These are phyloP conservation scores for Cryptococcus deneoformans DNA, from an alignment of 1,284 basidiomycete species.

Conservation along the genomic window DNA sequence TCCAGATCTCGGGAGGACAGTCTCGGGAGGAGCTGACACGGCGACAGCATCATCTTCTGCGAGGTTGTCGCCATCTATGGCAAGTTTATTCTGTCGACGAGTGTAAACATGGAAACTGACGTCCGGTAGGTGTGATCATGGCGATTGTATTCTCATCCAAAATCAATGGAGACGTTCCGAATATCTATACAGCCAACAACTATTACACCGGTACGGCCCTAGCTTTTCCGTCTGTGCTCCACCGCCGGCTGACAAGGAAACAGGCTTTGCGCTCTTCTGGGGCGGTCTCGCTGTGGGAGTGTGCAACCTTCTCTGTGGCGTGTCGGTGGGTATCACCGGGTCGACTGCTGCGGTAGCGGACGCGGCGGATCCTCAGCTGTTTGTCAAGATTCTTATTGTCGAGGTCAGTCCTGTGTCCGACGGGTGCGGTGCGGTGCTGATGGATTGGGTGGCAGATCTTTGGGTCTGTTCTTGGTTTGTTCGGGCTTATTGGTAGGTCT, in stretches of 20 bases:
- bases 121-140: constrained; percentile 64
- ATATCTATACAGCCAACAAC: constrained; percentile 75
- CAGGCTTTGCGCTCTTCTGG: constrained; percentile 91
- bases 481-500: constrained; percentile 80
- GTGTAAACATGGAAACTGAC: not conserved
- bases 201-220: constrained; percentile 73
- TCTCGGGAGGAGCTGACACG: not conserved
- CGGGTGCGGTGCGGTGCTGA: constrained; percentile 9
- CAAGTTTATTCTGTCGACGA: constrained; percentile 42
- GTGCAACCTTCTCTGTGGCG: constrained; percentile 90
- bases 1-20: not conserved
- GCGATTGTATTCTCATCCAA: constrained; percentile 90
- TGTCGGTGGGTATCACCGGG: constrained; percentile 86
- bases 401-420: constrained; percentile 53
- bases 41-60: constrained; percentile 81
- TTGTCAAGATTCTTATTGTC: constrained; percentile 91
- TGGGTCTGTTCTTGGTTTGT: constrained; percentile 85
- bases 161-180: constrained; percentile 60
- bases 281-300: constrained; percentile 81
- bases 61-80: constrained; percentile 98
- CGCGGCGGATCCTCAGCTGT: constrained; percentile 85
- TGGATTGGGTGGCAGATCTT: constrained; percentile 61
- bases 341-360: constrained; percentile 89
- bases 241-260: not conserved
- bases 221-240: not conserved